Conservation (phyloP, 2,329 filamentous ascomycete species). For the Hypoxylon sp. region DNA sequence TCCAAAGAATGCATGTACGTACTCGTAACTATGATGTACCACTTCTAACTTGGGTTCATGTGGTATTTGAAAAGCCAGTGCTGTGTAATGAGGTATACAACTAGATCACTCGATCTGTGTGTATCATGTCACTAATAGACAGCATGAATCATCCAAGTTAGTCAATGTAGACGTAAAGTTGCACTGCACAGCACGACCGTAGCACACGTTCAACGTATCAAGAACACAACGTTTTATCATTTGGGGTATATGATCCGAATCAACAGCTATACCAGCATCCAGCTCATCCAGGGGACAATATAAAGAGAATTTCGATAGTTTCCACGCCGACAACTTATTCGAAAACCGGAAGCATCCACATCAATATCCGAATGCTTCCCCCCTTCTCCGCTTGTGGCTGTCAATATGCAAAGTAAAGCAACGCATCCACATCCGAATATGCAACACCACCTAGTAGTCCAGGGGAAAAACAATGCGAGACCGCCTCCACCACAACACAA, state of each 20-base stretch:
- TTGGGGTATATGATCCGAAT: conserved; percentile 35
- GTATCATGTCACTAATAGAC: not conserved
- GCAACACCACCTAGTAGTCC: conserved; percentile 13
- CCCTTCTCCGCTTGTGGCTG: not conserved
- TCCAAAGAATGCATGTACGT: not conserved
- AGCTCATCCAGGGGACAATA: conserved; percentile 7
- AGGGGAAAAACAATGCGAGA: not conserved
- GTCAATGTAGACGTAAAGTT: not conserved
- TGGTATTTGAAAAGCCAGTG: too few species aligned
- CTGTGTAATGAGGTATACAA: too few species aligned
- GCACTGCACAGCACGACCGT: not conserved
- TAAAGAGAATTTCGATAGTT: conserved; percentile 4
- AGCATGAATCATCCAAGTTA: not conserved
- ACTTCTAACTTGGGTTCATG: not conserved
- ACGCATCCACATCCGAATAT: conserved; percentile 26
- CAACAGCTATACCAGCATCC: not conserved
- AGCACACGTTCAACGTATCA: not conserved
- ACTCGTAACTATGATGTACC: too few species aligned
- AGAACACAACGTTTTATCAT: conserved; percentile 15
- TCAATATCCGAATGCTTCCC: conserved; percentile 4
- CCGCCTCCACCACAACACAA: too few species aligned
- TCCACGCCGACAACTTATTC: conserved; percentile 21
- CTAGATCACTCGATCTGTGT: not conserved
- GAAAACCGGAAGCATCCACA: conserved; percentile 19
- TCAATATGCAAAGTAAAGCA: conserved; percentile 29